These are phyloP conservation scores for Trichosporon faecale DNA, from an alignment of 1,284 basidiomycete species.

Conservation along the genomic window DNA sequence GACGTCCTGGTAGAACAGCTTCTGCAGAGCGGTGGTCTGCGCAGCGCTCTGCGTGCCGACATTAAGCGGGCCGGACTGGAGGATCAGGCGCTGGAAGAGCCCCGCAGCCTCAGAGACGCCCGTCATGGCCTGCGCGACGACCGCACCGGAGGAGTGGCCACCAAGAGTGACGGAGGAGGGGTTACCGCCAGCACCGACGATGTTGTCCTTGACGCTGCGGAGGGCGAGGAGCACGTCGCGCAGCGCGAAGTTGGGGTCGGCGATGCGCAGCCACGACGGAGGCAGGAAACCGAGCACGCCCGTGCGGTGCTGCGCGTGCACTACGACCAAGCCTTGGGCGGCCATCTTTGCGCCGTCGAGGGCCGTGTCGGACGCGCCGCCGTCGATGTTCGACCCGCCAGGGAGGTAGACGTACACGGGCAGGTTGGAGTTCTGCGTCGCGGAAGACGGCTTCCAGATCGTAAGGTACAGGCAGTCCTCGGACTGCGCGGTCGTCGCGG, in stretches of 20 bases:
- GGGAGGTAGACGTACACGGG: constrained; percentile 70
- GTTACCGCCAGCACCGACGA: constrained; percentile 66
- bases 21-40: constrained; percentile 61
- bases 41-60: constrained; percentile 64
- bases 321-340: constrained; percentile 69
- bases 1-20: constrained; percentile 58
- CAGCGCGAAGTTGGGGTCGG: constrained; percentile 11
- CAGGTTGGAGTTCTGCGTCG: constrained; percentile 37
- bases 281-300: constrained; percentile 71
- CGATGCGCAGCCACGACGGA: background rate
- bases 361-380: constrained; percentile 67
- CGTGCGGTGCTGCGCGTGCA: constrained; percentile 62
- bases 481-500: constrained; percentile 52
- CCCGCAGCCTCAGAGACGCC: constrained; percentile 64
- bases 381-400: constrained; percentile 75
- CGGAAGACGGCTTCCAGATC: constrained; percentile 62
- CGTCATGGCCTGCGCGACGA: constrained; percentile 70
- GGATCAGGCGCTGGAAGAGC: constrained; percentile 68
- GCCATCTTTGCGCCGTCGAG: constrained; percentile 76
- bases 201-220: constrained; percentile 62
- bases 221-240: constrained; percentile 9
- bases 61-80: constrained; percentile 79
- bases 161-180: constrained; percentile 69
- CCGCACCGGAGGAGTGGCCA: constrained; percentile 82
- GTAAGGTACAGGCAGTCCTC: constrained; percentile 77